Conservation (phyloP, 805 yeast genomes). For the Metschnikowia borealis region DNA sequence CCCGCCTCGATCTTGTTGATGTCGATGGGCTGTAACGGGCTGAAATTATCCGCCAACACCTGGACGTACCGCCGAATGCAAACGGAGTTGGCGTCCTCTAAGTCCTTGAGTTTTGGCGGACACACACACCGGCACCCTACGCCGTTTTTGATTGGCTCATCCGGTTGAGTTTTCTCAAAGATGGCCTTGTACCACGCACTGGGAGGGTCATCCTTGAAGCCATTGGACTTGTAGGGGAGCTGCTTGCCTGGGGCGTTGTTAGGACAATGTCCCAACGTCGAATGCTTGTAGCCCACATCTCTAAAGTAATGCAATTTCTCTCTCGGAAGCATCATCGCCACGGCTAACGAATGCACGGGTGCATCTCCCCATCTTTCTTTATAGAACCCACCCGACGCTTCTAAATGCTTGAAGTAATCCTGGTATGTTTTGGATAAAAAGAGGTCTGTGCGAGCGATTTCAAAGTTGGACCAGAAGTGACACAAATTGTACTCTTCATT, state of each 20-base stretch:
- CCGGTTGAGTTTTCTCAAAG: constrained; percentile 16
- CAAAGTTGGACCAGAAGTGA: constrained; percentile 93
- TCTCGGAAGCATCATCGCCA: constrained; percentile 66
- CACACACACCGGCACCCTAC: constrained; percentile 88
- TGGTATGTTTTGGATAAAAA: constrained; percentile 65
- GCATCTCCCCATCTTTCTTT: constrained; percentile 98
- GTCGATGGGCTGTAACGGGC: constrained; percentile 18
- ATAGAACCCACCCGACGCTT: constrained; percentile 76
- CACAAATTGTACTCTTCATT: constrained; percentile 70
- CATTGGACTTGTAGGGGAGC: constrained; percentile 19
- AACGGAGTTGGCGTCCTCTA: constrained; percentile 49
- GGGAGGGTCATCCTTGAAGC: constrained; percentile 21
- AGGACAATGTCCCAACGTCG: constrained; percentile 83
- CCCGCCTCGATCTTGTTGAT: constrained; percentile 23
- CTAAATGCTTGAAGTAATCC: constrained; percentile 65
- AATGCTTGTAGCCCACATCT: constrained; percentile 86
- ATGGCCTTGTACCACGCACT: constrained; percentile 27
- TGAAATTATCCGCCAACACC: constrained; percentile 29
- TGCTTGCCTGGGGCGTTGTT: constrained; percentile 36
- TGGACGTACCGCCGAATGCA: constrained; percentile 53
- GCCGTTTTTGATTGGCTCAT: constrained; percentile 38
- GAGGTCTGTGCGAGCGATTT: constrained; percentile 78
- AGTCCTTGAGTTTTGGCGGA: constrained; percentile 47
- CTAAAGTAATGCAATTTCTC: constrained; percentile 83
- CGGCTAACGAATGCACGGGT: constrained; percentile 85